These are phyloP conservation scores for Acorus calamus DNA, from an alignment of 106 monocot genomes.

Conservation along the genomic window DNA sequence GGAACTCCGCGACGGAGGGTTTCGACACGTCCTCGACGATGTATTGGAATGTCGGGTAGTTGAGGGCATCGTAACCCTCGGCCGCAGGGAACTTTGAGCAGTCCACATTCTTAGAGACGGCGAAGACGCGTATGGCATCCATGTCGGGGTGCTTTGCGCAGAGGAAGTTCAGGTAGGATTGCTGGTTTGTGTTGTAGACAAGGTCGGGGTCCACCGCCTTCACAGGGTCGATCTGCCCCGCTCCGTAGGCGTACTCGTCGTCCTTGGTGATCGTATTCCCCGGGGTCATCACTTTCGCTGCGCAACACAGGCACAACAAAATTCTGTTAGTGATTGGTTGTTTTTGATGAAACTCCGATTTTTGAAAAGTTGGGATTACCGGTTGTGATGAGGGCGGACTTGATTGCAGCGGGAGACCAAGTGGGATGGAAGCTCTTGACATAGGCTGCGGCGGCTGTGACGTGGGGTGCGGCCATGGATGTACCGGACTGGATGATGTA, in stretches of 20 bases:
- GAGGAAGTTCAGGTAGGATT: conserved; percentile 8
- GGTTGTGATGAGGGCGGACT: no score
- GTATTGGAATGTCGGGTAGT: conserved; percentile 13
- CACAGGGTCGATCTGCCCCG: conserved; percentile 8
- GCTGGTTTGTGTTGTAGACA: conserved; percentile 7
- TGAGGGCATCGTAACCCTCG: conserved; percentile 4
- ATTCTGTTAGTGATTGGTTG: no score
- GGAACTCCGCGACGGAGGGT: conserved; percentile 1
- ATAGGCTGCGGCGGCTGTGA: no score
- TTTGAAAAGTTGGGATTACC: no score
- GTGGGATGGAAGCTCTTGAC: no score
- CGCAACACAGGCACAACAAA: no score
- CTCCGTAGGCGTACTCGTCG: conserved; percentile 6
- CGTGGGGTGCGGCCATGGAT: no score
- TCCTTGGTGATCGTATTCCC: background rate
- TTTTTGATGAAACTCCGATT: no score
- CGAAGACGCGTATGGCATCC: background rate
- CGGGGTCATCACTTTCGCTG: conserved; percentile 3
- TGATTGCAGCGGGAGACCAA: no score
- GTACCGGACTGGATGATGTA: no score
- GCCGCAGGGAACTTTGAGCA: background rate
- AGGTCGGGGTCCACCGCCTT: conserved; percentile 10
- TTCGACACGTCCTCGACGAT: background rate
- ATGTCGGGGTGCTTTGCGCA: conserved; percentile 4
- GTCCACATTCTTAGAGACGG: background rate